A percentile compares a stretch with the other conserved stretches of the same genome.
Evolutionary conservation across 805 yeast genomes (phyloP).

Genomic region (Ascoidea asiatica): DNA sequence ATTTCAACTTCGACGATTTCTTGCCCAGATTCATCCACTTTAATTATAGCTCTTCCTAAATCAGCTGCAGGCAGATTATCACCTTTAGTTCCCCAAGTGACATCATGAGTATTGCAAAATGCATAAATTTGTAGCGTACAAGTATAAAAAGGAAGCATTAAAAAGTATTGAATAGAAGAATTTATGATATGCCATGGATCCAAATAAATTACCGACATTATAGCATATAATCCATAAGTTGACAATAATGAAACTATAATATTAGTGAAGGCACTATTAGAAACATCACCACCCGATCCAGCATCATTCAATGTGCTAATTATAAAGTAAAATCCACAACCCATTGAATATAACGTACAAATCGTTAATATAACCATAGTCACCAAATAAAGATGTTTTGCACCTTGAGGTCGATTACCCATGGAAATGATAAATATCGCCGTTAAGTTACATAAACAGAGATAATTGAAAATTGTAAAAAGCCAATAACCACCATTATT

Average conservation of each 20-base stretch:
- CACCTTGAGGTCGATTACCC: slow-evolving; percentile 98
- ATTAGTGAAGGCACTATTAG: slow-evolving; percentile 46
- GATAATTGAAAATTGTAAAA: slow-evolving; percentile 76
- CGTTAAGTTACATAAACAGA: slow-evolving; percentile 69
- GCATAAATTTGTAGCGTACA: slow-evolving; percentile 93
- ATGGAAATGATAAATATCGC: slow-evolving; percentile 86
- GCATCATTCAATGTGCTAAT: slow-evolving; percentile 34
- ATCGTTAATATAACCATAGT: slow-evolving; percentile 62
- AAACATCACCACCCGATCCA: slow-evolving; percentile 16
- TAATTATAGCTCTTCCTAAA: slow-evolving; percentile 71
- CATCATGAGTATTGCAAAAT: slow-evolving; percentile 95
- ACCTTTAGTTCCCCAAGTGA: slow-evolving; percentile 98
- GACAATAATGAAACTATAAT: slow-evolving; percentile 77
- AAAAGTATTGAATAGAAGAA: slow-evolving; percentile 75
- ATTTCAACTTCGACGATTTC: slow-evolving; percentile 75
- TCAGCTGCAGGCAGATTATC: slow-evolving; percentile 62
- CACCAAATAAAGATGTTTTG: slow-evolving; percentile 59
- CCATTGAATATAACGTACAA: slow-evolving; percentile 70
- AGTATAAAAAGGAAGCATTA: slow-evolving; percentile 82
- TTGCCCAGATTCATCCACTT: slow-evolving; percentile 68
- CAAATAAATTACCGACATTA: slow-evolving; percentile 73
- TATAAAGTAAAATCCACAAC: slow-evolving; percentile 76
- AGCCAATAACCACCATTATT: slow-evolving; percentile 69
- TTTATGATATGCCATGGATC: slow-evolving; percentile 97
- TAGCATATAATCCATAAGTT: slow-evolving; percentile 78